These are phyloP conservation scores for Alternaria burnsii DNA, from an alignment of 2,329 filamentous ascomycete genomes.

Conservation along the genomic window DNA sequence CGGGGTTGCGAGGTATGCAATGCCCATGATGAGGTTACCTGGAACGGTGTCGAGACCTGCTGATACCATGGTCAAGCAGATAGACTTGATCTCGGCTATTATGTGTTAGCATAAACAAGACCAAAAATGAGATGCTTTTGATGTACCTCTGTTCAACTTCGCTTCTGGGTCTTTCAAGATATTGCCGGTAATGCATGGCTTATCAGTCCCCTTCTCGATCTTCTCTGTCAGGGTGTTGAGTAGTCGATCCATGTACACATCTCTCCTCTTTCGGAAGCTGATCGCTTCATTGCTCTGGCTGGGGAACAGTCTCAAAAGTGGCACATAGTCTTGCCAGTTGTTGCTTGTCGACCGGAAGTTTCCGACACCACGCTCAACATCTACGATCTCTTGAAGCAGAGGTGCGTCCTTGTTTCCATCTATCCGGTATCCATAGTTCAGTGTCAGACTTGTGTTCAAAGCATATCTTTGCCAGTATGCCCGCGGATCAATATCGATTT, in stretches of 20 bases:
- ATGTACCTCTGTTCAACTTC: conserved; percentile 70
- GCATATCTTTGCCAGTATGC: conserved; percentile 79
- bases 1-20: conserved; percentile 75
- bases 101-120: conserved; percentile 13
- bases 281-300: conserved; percentile 69
- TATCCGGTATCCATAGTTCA: conserved; percentile 83
- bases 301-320: conserved; percentile 71
- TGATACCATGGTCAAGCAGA: conserved; percentile 83
- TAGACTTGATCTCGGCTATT: conserved; percentile 77
- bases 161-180: conserved; percentile 75
- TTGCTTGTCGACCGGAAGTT: conserved; percentile 82
- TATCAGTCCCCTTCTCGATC: conserved; percentile 70
- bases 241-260: conserved; percentile 70
- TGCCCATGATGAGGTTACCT: conserved; percentile 79
- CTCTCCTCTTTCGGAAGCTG: conserved; percentile 72
- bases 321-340: conserved; percentile 88
- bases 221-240: conserved; percentile 67
- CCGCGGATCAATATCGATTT: conserved; percentile 72
- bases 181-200: conserved; percentile 73
- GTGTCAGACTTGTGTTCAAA: conserved; percentile 77
- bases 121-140: not conserved
- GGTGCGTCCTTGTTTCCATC: conserved; percentile 72
- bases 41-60: conserved; percentile 84
- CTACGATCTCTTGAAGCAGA: conserved; percentile 75
- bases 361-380: conserved; percentile 77